A percentile compares a stretch with the other conserved stretches of the same genome.
These are phyloP conservation scores for Leccinum obscurum DNA, from an alignment of 768 basidiomycete species.

Conservation along the genomic window DNA sequence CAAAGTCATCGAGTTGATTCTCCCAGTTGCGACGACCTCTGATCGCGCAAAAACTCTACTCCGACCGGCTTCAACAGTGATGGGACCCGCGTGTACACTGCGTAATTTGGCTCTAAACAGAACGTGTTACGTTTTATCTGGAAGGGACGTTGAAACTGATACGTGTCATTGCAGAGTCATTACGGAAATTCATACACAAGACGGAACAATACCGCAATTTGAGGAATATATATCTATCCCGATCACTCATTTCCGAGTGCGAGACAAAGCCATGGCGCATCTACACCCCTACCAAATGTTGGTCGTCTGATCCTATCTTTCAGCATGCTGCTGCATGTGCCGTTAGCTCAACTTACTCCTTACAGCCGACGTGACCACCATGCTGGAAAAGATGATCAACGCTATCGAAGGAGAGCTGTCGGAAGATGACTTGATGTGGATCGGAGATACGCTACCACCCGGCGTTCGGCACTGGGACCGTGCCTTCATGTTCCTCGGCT, in stretches of 20 bases:
- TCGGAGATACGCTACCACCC: slow-evolving; percentile 20
- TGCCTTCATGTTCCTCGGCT: background rate
- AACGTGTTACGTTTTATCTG: background rate
- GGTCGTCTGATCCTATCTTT: background rate
- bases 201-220: background rate
- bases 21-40: background rate
- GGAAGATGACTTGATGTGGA: slow-evolving; percentile 18
- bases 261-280: background rate
- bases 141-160: background rate
- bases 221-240: background rate
- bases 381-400: slow-evolving; percentile 23
- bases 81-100: slow-evolving; percentile 28
- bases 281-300: background rate
- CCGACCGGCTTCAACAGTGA: slow-evolving; percentile 18
- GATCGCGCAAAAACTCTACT: background rate
- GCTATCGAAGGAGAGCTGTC: slow-evolving; percentile 18
- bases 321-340: background rate
- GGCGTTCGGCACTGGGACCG: slow-evolving; percentile 20
- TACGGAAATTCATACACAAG: background rate
- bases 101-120: slow-evolving; percentile 21
- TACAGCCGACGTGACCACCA: slow-evolving; percentile 16
- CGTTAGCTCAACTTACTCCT: background rate
- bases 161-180: background rate
- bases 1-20: background rate
- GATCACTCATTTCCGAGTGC: background rate